A percentile compares a stretch with the other conserved stretches of the same genome.
Evolutionary conservation across 768 basidiomycete species (phyloP).

Genomic region (Leccinum subtestaceum): DNA sequence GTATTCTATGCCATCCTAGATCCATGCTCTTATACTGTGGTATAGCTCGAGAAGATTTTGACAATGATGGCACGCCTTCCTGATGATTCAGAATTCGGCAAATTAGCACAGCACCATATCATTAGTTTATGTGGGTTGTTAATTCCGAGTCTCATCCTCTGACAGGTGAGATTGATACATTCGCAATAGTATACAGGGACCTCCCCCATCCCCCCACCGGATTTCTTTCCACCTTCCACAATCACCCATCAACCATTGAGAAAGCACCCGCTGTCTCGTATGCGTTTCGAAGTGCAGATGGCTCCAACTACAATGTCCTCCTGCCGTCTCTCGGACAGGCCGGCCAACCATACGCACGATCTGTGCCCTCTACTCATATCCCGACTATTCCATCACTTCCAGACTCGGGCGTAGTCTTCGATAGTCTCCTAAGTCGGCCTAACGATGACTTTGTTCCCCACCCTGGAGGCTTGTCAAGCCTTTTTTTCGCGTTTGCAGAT

Average conservation of each 20-base stretch:
- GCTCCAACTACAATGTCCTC: slow-evolving; percentile 56
- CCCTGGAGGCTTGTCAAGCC: slow-evolving; percentile 65
- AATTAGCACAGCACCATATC: slow-evolving; percentile 45
- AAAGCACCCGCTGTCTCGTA: slow-evolving; percentile 36
- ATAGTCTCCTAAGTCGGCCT: slow-evolving; percentile 53
- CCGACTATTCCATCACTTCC: slow-evolving; percentile 50
- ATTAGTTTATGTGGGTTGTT: slow-evolving; percentile 55
- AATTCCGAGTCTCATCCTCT: not conserved
- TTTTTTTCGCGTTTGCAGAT: slow-evolving; percentile 80
- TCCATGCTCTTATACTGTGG: slow-evolving; percentile 1
- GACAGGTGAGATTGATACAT: not conserved
- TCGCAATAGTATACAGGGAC: slow-evolving; percentile 64
- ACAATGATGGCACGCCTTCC: slow-evolving; percentile 57
- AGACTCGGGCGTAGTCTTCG: slow-evolving; percentile 67
- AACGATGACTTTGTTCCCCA: slow-evolving; percentile 44
- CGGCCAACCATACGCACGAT: slow-evolving; percentile 64
- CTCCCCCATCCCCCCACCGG: slow-evolving; percentile 70
- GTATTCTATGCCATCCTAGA: slow-evolving; percentile 19
- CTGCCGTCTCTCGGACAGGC: slow-evolving; percentile 56
- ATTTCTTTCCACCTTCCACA: slow-evolving; percentile 39
- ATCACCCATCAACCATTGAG: not conserved
- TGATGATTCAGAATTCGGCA: slow-evolving; percentile 27
- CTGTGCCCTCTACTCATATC: slow-evolving; percentile 50
- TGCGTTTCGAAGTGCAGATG: slow-evolving; percentile 57
- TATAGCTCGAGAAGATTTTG: slow-evolving; percentile 61